Base-by-base conservation (phyloP, 1,284 basidiomycete species). In the Mycosarcoma mackinlayi region DNA sequence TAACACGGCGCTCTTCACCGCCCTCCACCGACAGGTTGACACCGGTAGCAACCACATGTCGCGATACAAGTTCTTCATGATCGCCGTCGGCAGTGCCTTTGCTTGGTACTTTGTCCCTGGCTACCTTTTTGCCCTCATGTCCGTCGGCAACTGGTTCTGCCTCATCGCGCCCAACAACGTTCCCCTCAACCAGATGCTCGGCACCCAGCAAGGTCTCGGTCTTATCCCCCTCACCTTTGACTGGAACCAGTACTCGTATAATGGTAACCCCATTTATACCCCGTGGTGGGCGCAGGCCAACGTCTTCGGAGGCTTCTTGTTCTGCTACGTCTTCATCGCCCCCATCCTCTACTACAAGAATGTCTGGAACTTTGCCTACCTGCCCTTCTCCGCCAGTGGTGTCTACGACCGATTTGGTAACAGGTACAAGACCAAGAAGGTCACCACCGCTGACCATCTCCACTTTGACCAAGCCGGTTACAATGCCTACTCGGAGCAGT, bases 31-130 rank as follows among this genome's bases (percentile, higher is more conserved):
- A 38, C 61, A 72, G 55, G 48, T 62, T 23, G 64, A 66, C 46
- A 67, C 67, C 3, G 71, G 72, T 16, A 30, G 27, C 21, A 53
- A 49, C 27, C 76, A 76, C 23, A 89, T 96, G 79, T 60, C 71
- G 16, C 63, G 75, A 18, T 64, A 62, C 62, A 66, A 60, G 37
- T 74, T 76, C 56, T 81, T 78, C 56, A 47, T 72, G 57, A 50
- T 67, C 21, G 59, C 62, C 3, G 73, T 75, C 42, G 33, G 51
- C 18, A 53, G 50, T 40, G 55, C 73, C 47, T 77, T 76, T 24
- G 44, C 37, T 19, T 79, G 72, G 67, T 75, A 79, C 52, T 79
- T 75, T 40, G 54, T 81, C 34, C 78, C 78, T n/a, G 72, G 69
- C 16, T 79, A 74, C 57, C 59, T 81, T 31, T 76, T 80, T 50